Conservation (phyloP, 176 grass and related monocot species). For the Tuctoria greenei region DNA sequence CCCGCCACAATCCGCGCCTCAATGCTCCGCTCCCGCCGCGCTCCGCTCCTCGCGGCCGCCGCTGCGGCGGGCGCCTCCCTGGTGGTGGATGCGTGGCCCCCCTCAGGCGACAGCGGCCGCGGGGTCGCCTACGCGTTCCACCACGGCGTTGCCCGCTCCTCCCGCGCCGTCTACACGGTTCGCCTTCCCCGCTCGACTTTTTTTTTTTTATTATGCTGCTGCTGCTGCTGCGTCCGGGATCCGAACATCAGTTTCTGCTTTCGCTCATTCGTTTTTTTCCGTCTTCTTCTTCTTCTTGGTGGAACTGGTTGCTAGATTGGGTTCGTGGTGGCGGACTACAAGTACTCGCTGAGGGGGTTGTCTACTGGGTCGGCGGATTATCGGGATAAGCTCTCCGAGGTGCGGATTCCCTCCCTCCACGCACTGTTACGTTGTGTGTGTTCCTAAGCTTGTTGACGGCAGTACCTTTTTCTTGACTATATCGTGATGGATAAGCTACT, state of each 20-base stretch:
- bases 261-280: too few species aligned
- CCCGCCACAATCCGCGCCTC: not conserved
- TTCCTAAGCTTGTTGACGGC: conserved; percentile 6
- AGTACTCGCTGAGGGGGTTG: conserved; percentile 59
- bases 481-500: not conserved
- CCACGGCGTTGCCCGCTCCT: conserved; percentile 70
- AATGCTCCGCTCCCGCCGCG: conserved; percentile 35
- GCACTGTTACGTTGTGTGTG: not conserved
- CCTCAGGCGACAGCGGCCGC: conserved; percentile 24
- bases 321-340: conserved; percentile 78
- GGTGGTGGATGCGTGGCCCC: conserved; percentile 25
- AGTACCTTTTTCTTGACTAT: not conserved
- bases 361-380: conserved; percentile 53
- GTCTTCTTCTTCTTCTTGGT: not conserved
- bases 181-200: not conserved
- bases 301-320: conserved; percentile 49
- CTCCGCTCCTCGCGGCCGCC: conserved; percentile 41
- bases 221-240: not conserved
- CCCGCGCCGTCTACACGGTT: conserved; percentile 75
- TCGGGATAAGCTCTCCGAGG: conserved; percentile 71
- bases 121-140: conserved; percentile 36
- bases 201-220: too few species aligned
- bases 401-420: conserved; percentile 12
- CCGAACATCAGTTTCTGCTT: not conserved
- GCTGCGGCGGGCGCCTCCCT: conserved; percentile 32